These are phyloP conservation scores for Vigna unguiculata DNA, from an alignment of 306 rosid species.

Conservation along the genomic window DNA sequence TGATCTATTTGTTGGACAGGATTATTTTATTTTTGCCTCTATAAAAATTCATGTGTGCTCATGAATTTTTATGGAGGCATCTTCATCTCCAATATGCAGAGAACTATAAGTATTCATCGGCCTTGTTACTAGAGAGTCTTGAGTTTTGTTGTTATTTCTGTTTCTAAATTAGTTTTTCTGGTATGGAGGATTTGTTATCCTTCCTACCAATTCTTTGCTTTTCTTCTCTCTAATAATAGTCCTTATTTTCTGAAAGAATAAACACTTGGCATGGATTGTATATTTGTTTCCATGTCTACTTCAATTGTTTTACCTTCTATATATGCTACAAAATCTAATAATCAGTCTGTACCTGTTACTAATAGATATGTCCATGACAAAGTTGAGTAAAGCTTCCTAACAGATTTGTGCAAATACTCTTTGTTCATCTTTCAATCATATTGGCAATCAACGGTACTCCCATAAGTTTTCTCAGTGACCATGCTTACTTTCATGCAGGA, in stretches of 20 bases:
- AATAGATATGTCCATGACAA: slow-evolving; percentile 19
- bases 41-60: no score
- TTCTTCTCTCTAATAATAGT: slow-evolving; percentile 15
- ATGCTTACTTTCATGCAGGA: slow-evolving; percentile 45
- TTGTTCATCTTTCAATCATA: background rate
- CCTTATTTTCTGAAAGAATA: background rate
- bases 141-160: slow-evolving; percentile 7
- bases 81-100: background rate
- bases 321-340: slow-evolving; percentile 11
- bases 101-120: background rate
- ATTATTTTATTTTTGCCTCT: background rate
- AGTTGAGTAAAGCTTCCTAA: slow-evolving; percentile 21
- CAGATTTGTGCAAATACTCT: background rate
- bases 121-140: background rate
- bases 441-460: slow-evolving; percentile 6
- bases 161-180: background rate
- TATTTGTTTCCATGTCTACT: background rate
- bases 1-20: background rate
- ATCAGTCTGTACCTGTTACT: slow-evolving; percentile 13
- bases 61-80: background rate
- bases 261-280: background rate
- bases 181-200: slow-evolving; percentile 12
- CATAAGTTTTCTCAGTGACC: slow-evolving; percentile 5
- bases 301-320: slow-evolving; percentile 20
- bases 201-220: background rate